Percentiles rank a stretch among this genome's conserved stretches.
Conservation (phyloP, 192 early-diverging fungal genomes). For the Thoreauomyces humboldtii region DNA sequence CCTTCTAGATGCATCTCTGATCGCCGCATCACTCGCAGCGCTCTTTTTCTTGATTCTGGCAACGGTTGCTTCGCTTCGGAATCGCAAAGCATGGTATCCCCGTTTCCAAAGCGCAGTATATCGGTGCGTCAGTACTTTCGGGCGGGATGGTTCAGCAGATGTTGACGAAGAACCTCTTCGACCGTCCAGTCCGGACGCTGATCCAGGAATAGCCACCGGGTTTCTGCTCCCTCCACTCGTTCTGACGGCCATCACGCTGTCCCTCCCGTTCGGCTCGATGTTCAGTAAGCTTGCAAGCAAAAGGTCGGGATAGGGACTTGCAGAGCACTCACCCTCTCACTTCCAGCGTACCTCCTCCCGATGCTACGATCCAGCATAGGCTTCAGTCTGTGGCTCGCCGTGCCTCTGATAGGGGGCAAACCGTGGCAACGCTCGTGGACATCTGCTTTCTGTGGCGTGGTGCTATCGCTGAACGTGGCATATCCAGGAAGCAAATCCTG, state of each 20-base stretch:
- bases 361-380: conserved; percentile 1
- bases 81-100: no score
- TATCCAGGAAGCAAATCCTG: neutral
- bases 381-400: neutral
- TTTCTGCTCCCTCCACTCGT: conserved; percentile 20
- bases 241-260: conserved; percentile 6
- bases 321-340: neutral
- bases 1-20: neutral
- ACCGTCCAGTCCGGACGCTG: conserved; percentile 5
- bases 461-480: neutral
- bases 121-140: no score
- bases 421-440: conserved; percentile 3
- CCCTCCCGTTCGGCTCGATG: neutral
- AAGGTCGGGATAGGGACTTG: neutral
- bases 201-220: conserved; percentile 10
- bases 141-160: no score
- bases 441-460: neutral
- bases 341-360: neutral
- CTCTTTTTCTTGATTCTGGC: no score
- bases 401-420: neutral
- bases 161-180: neutral
- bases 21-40: no score
- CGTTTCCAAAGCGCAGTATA: no score
- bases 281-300: neutral
- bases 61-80: no score